Conservation (phyloP, 371 early-diverging fungal genomes). For the Apophysomyces sp. region DNA sequence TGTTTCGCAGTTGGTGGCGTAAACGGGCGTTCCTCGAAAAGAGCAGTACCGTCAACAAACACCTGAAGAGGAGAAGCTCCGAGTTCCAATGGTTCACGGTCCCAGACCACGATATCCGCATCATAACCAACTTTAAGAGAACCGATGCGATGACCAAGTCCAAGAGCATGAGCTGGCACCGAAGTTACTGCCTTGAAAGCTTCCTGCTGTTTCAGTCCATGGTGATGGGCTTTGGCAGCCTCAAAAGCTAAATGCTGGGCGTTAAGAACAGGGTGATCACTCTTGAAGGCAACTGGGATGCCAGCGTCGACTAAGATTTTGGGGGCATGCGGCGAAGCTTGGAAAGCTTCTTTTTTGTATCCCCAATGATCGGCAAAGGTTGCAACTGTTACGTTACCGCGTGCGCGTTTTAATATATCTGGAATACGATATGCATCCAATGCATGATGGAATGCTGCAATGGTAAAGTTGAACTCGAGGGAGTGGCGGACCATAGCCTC, state of each 20-base stretch:
- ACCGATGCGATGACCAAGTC: constrained; percentile 71
- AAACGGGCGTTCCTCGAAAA: constrained; percentile 37
- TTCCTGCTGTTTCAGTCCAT: constrained; percentile 58
- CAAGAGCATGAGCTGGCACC: constrained; percentile 70
- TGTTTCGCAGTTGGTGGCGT: neutral
- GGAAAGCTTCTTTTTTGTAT: constrained; percentile 78
- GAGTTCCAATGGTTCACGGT: constrained; percentile 60
- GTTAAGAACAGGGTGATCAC: constrained; percentile 77
- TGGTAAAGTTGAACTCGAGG: constrained; percentile 74
- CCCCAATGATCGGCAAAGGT: constrained; percentile 72
- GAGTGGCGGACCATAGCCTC: constrained; percentile 76
- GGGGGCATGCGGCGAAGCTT: constrained; percentile 56
- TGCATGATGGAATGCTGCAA: constrained; percentile 82
- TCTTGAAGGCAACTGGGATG: constrained; percentile 71
- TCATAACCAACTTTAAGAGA: constrained; percentile 67
- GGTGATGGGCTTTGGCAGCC: constrained; percentile 71
- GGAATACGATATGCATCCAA: constrained; percentile 77
- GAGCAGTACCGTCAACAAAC: constrained; percentile 67
- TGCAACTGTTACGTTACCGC: constrained; percentile 64
- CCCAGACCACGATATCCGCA: constrained; percentile 76
- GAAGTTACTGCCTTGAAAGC: constrained; percentile 70
- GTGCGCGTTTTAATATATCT: constrained; percentile 60
- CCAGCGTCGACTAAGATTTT: constrained; percentile 65
- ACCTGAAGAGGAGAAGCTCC: constrained; percentile 74
- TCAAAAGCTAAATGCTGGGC: constrained; percentile 70